Percentiles rank a stretch among this genome's conserved stretches.
Evolutionary conservation across 768 basidiomycete species (phyloP).

Genomic region (Suillus americanus): DNA sequence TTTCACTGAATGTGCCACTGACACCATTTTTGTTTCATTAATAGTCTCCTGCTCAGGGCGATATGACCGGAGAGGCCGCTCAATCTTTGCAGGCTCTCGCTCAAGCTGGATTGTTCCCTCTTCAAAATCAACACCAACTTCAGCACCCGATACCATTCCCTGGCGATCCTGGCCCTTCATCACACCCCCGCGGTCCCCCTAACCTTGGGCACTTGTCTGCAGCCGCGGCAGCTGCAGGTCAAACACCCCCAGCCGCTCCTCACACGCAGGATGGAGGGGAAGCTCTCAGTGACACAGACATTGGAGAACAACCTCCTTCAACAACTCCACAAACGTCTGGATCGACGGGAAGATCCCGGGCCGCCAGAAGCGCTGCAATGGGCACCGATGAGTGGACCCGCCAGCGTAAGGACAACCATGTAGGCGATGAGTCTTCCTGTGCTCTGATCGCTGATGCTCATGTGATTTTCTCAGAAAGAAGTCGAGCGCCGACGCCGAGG

Average conservation of each 20-base stretch:
- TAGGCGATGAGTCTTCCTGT: constrained; percentile 28
- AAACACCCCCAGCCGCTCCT: constrained; percentile 29
- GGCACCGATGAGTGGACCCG: constrained; percentile 78
- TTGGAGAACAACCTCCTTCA: constrained; percentile 22
- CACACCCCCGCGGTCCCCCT: constrained; percentile 68
- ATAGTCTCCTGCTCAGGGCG: constrained; percentile 47
- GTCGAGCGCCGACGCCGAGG: constrained; percentile 93
- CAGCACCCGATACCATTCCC: constrained; percentile 24
- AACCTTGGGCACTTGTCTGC: constrained; percentile 59
- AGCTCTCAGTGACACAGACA: constrained; percentile 26
- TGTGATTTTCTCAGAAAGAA: constrained; percentile 71
- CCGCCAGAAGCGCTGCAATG: constrained; percentile 59
- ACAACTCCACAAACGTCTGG: constrained; percentile 27
- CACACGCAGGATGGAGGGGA: constrained; percentile 23
- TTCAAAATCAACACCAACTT: constrained; percentile 31
- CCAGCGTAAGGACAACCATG: constrained; percentile 82
- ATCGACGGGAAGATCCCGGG: constrained; percentile 41
- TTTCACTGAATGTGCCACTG: neutral
- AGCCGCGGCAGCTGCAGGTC: constrained; percentile 42
- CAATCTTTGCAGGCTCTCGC: constrained; percentile 57
- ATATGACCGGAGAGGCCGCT: constrained; percentile 60
- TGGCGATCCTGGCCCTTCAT: constrained; percentile 69
- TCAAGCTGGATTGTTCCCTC: constrained; percentile 37
- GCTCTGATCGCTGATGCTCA: constrained; percentile 3
- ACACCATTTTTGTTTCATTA: neutral